phyloP scores from a whole-genome alignment of 2,329 filamentous ascomycete species.

The Ophiognomonia clavigignenti-juglandacearum region DNA sequence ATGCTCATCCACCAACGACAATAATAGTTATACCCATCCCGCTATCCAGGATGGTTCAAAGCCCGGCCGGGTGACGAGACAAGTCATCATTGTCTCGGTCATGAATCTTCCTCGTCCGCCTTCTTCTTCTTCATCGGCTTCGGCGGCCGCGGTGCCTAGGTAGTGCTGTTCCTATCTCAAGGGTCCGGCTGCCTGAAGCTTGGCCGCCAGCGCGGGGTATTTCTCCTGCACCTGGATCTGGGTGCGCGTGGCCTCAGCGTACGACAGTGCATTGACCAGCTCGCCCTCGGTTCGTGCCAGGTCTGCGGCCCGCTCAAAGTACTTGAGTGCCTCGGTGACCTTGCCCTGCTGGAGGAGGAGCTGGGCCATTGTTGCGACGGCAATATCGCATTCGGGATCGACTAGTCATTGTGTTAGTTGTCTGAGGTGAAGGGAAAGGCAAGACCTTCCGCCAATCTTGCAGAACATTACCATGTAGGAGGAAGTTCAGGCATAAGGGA shows the following conservation, averaged over 20 bases:
- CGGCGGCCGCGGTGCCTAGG: no score
- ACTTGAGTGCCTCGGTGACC: conserved; percentile 88
- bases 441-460: no score
- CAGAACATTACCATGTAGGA: no score
- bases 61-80: no score
- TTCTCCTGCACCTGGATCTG: conserved; percentile 90
- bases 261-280: conserved; percentile 92
- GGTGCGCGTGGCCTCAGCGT: conserved; percentile 93
- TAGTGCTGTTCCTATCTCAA: conserved; percentile 20
- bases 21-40: no score
- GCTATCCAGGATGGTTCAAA: no score
- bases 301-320: conserved; percentile 95
- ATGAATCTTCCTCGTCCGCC: no score
- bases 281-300: conserved; percentile 91
- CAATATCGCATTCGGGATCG: conserved; percentile 97
- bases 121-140: not conserved
- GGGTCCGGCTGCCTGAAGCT: conserved; percentile 50
- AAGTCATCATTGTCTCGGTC: no score
- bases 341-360: conserved; percentile 96
- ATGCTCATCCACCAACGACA: no score
- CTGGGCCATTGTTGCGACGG: conserved; percentile 97
- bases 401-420: conserved; percentile 47
- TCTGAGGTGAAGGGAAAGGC: no score
- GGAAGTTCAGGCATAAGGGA: no score
- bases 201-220: conserved; percentile 73